These are phyloP conservation scores for Thelephora aurantiotincta DNA, from an alignment of 768 basidiomycete species.

Conservation along the genomic window DNA sequence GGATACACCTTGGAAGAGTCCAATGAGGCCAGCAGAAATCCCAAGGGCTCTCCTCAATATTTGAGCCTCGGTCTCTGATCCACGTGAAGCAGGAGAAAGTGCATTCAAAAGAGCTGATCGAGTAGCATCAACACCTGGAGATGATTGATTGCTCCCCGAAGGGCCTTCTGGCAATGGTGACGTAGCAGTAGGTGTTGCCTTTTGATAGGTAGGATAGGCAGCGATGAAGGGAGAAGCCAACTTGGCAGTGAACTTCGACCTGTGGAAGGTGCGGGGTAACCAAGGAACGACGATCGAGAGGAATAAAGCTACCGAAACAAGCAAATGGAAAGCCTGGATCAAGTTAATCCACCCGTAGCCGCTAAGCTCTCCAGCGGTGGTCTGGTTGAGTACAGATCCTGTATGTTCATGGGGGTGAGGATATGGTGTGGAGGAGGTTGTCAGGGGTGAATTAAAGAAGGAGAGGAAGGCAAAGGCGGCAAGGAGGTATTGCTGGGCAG, in stretches of 20 bases:
- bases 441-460: slow-evolving; percentile 67
- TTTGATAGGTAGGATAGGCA: neutral
- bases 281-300: slow-evolving; percentile 37
- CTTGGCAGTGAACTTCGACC: slow-evolving; percentile 3
- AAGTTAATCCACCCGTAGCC: slow-evolving; percentile 36
- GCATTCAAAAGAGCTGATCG: slow-evolving; percentile 18
- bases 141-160: neutral
- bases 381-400: slow-evolving; percentile 40
- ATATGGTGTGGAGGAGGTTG: slow-evolving; percentile 24
- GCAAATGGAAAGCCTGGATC: slow-evolving; percentile 50
- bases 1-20: slow-evolving; percentile 19
- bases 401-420: slow-evolving; percentile 34
- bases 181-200: neutral
- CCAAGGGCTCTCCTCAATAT: slow-evolving; percentile 26
- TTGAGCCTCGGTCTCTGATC: slow-evolving; percentile 23
- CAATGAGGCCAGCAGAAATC: slow-evolving; percentile 21
- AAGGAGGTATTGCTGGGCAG: slow-evolving; percentile 52
- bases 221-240: slow-evolving; percentile 2
- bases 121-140: neutral
- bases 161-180: neutral
- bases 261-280: slow-evolving; percentile 20
- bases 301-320: slow-evolving; percentile 51
- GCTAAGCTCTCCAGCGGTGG: slow-evolving; percentile 12
- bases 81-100: slow-evolving; percentile 18
- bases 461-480: slow-evolving; percentile 78